phyloP scores from a whole-genome alignment of 371 early-diverging fungal species.

The Mucor plumbeus region DNA sequence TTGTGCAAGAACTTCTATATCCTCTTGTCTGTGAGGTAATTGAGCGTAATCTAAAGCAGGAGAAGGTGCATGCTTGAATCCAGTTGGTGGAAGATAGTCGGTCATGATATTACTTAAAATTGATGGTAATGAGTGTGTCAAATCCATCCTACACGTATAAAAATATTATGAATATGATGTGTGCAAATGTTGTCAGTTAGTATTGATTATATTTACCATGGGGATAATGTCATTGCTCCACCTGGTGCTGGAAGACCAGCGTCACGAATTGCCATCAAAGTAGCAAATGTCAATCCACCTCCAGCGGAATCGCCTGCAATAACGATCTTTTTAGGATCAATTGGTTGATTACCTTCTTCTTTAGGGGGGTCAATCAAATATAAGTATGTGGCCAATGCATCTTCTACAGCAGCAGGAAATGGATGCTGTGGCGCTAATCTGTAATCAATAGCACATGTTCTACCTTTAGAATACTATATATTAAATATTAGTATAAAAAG shows the following conservation, averaged over 20 bases:
- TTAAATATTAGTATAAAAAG: neutral
- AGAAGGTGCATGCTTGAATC: slow-evolving; percentile 53
- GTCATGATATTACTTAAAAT: slow-evolving; percentile 58
- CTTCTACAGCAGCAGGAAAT: slow-evolving; percentile 84
- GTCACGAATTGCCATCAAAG: slow-evolving; percentile 58
- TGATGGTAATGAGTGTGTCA: slow-evolving; percentile 71
- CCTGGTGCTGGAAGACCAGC: slow-evolving; percentile 55
- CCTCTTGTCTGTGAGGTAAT: slow-evolving; percentile 30
- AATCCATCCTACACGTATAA: slow-evolving; percentile 47
- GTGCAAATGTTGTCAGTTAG: slow-evolving; percentile 11
- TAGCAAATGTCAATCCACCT: slow-evolving; percentile 61
- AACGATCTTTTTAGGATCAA: slow-evolving; percentile 70
- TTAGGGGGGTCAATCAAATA: slow-evolving; percentile 66
- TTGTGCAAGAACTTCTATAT: slow-evolving; percentile 10
- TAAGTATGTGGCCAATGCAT: slow-evolving; percentile 76
- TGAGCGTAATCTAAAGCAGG: slow-evolving; percentile 42
- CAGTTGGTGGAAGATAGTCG: slow-evolving; percentile 67
- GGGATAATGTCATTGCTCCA: slow-evolving; percentile 51
- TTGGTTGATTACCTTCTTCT: slow-evolving; percentile 33
- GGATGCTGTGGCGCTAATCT: slow-evolving; percentile 83
- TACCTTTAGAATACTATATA: slow-evolving; percentile 30
- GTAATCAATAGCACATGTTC: slow-evolving; percentile 69
- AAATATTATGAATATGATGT: neutral
- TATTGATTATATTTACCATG: slow-evolving; percentile 38
- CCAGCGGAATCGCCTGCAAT: slow-evolving; percentile 87